These are phyloP conservation scores for Colletotrichum limetticola DNA, from an alignment of 2,329 filamentous ascomycete genomes.

Conservation along the genomic window DNA sequence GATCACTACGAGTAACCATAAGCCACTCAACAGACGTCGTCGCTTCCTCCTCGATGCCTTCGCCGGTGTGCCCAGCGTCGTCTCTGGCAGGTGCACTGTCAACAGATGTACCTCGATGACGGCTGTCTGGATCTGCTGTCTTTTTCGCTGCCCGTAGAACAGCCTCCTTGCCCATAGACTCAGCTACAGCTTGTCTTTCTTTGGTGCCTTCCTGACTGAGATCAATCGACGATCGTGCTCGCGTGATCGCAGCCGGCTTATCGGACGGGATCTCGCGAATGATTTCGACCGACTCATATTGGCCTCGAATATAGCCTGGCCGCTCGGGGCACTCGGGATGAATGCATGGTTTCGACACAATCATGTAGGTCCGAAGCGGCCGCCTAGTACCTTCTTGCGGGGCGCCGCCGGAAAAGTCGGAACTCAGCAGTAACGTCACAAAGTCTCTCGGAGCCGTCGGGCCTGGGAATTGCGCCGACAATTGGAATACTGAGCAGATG, in stretches of 20 bases:
- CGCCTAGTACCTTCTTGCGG: slow-evolving; percentile 39
- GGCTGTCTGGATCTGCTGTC: slow-evolving; percentile 46
- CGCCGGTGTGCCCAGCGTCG: slow-evolving; percentile 42
- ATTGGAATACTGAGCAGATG: slow-evolving; percentile 73
- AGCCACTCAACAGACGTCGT: slow-evolving; percentile 81
- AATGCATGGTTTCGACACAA: slow-evolving; percentile 85
- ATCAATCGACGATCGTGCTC: slow-evolving; percentile 57
- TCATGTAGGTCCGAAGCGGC: slow-evolving; percentile 79
- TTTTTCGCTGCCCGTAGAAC: slow-evolving; percentile 46
- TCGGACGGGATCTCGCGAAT: slow-evolving; percentile 82
- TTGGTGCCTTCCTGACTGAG: slow-evolving; percentile 46
- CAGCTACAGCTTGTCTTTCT: slow-evolving; percentile 40
- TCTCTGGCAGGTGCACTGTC: slow-evolving; percentile 32
- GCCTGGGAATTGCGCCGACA: slow-evolving; percentile 90
- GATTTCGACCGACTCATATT: slow-evolving; percentile 92
- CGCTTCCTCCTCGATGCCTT: slow-evolving; percentile 40
- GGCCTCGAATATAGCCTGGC: slow-evolving; percentile 81
- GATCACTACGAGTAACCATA: slow-evolving; percentile 91
- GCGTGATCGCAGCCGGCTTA: slow-evolving; percentile 49
- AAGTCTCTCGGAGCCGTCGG: slow-evolving; percentile 92
- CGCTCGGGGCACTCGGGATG: slow-evolving; percentile 79
- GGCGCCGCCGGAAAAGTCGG: slow-evolving; percentile 60
- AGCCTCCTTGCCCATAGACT: slow-evolving; percentile 51
- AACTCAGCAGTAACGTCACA: slow-evolving; percentile 80
- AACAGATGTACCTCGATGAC: slow-evolving; percentile 35